Evolutionary conservation across 805 yeast species (phyloP), one percentile per base, ranked within the genome.

Genomic region (Pichia paraexigua): DNA sequence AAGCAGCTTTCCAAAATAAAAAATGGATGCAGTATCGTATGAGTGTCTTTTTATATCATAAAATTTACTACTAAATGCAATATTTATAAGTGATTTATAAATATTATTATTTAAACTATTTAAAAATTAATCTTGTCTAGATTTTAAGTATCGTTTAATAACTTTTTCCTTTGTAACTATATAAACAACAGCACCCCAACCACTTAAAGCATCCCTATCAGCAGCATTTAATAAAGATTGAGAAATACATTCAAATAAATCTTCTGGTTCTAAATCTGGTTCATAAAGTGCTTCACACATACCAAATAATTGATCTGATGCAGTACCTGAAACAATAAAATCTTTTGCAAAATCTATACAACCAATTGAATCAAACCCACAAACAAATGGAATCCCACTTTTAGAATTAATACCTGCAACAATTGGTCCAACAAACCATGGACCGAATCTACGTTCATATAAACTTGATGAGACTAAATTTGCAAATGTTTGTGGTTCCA

Each of bases 131-230:
- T 94, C 99, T 75, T 92, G 98, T 70, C 99, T 85, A 52, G 97
- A 89, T 74, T 85, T 91, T 71, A 94, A 79, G 61, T 86, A 81
- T 64, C 95, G 82, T 73, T 85, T 90, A 50, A 82, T 79, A 52
- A 94, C 95, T 69, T 88, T 87, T 66, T 92, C 98, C 71, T 90
- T 90, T 45, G 95, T 87, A 48, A 94, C 80, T 50, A 94, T 74
- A 70, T 92, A 92, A 24, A 94, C 98, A 18, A 88, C 86, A 10
- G 96, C 97, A 63, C 99, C 99, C 97, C 97, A 94, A 58, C 99
- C 99, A 30, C 95, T 84, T 53, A 94, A 76, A 7, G 97, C 96
- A 70, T 94, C 99, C 76, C 99, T 86, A 70, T 94, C 99, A 39
- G 87, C 95, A 20, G 97, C 98, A 66, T 87, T 89, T 73, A 94